phyloP scores from a whole-genome alignment of 2,329 filamentous ascomycete species.

The Coniochaeta sp. region DNA sequence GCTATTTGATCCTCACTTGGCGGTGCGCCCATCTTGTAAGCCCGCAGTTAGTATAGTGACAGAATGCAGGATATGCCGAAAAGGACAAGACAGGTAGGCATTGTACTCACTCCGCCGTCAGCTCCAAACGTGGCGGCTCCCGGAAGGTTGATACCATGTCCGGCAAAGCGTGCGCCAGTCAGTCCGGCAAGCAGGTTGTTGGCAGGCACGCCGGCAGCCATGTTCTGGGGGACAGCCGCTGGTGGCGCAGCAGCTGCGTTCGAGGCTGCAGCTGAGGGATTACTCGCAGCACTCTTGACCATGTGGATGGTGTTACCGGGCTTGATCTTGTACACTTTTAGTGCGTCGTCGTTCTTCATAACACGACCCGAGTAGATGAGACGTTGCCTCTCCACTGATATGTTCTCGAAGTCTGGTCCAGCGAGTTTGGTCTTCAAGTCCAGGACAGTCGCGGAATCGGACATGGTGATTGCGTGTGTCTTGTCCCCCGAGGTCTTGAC shows the following conservation, averaged over 20 bases:
- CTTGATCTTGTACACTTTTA: conserved; percentile 90
- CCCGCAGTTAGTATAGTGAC: conserved; percentile 1
- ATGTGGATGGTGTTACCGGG: conserved; percentile 91
- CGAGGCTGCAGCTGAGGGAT: conserved; percentile 39
- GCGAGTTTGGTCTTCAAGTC: conserved; percentile 90
- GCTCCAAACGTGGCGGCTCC: conserved; percentile 85
- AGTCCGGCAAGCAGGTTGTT: conserved; percentile 87
- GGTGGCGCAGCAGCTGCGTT: conserved; percentile 38
- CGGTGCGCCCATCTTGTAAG: conserved; percentile 70
- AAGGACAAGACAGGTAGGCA: too few species aligned
- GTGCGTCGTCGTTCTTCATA: conserved; percentile 85
- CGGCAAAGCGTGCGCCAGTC: conserved; percentile 89
- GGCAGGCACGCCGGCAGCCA: conserved; percentile 67
- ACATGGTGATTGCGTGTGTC: conserved; percentile 76
- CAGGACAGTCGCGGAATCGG: conserved; percentile 66
- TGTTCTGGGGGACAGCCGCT: conserved; percentile 63
- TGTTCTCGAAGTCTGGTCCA: conserved; percentile 72
- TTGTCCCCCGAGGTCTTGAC: conserved; percentile 93
- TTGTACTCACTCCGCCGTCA: conserved; percentile 72
- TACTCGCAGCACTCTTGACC: conserved; percentile 93
- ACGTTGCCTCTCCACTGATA: conserved; percentile 81
- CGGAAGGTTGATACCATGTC: conserved; percentile 74
- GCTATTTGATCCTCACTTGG: conserved; percentile 74
- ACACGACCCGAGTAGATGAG: conserved; percentile 97
- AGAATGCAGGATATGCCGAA: background rate